These are phyloP conservation scores for Globisporangium canariense DNA, from an alignment of 352 stramenopile genomes.

Conservation along the genomic window DNA sequence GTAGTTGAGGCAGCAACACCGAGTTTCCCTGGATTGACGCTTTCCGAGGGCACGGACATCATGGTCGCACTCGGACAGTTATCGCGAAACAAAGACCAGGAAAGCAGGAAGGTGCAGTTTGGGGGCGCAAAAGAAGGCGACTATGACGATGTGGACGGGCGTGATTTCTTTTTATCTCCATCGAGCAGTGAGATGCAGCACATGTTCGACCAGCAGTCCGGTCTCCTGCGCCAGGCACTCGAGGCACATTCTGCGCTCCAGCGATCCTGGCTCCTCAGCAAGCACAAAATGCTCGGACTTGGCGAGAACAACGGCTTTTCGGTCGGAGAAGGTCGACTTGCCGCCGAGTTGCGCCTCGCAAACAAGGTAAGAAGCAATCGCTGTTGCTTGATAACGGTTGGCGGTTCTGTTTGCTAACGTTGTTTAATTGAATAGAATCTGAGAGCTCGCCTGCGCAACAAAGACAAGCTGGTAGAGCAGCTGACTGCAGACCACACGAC, in stretches of 20 bases:
- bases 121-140: slow-evolving; percentile 43
- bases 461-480: slow-evolving; percentile 81
- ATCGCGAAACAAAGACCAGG: slow-evolving; percentile 23
- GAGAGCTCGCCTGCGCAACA: slow-evolving; percentile 70
- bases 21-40: slow-evolving; percentile 43
- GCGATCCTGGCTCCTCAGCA: slow-evolving; percentile 70
- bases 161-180: slow-evolving; percentile 79
- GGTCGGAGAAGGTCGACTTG: slow-evolving; percentile 78
- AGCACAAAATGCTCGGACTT: slow-evolving; percentile 68
- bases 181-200: slow-evolving; percentile 86
- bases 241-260: slow-evolving; percentile 74
- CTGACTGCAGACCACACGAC: slow-evolving; percentile 71
- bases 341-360: slow-evolving; percentile 72
- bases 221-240: slow-evolving; percentile 59
- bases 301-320: slow-evolving; percentile 50
- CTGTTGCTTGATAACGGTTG: slow-evolving; percentile 22
- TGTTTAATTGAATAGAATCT: slow-evolving; percentile 50
- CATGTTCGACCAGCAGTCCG: slow-evolving; percentile 86
- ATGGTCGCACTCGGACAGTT: slow-evolving; percentile 66
- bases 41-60: slow-evolving; percentile 77
- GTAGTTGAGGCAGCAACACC: neutral
- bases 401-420: neutral
- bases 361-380: slow-evolving; percentile 44
- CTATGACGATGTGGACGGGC: slow-evolving; percentile 54
- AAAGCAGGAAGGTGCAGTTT: slow-evolving; percentile 36